Base-by-base conservation (phyloP, 1,284 basidiomycete species). In the Schizophyllum commune region DNA sequence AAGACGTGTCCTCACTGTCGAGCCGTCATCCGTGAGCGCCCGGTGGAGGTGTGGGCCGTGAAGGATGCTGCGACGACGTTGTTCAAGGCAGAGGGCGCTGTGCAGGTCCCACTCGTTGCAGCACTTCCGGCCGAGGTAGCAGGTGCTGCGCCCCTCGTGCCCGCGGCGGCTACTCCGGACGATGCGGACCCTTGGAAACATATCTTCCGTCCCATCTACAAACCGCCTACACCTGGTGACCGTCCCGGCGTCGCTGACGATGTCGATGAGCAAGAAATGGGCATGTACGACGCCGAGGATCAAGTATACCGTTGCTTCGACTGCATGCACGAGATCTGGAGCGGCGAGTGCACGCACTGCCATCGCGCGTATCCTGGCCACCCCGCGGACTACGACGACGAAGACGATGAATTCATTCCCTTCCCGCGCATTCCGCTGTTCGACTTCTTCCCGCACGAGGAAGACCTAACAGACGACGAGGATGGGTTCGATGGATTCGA, bases 1-100 rank as follows among this genome's bases (percentile, higher is more conserved):
- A 92, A 92, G 71, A 88, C 84, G 1, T 92, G 90, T 65, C 89
- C 89, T 0, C 80, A 88, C 55, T 92, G 89, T 67, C 85, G 90
- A 33, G 79, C 83, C 0, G 68, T 78, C 17, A 77, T 92, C 17
- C 71, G 69, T 11, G 80, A 84, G 9, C 80, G 85, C 4, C 89
- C 89, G 0, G 78, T 84, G 5, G 85, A 86, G 69, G 81, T 88
- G n/a, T 91, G 86, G 84, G 77, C 75, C 9, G 75, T 91, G 65
- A 91, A 91, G 70, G 79, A 80, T 62, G 83, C 90, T 74, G 85
- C 88, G 17, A 71, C 70, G 1, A 70, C 73, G 5, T 66, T 86
- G 4, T 74, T 79, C 52, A 79, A 80, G 39, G 53, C 53, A 4
- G 57, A 87, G 83, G 63, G 79, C 77, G 9, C 76, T 89, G 7